Percentiles rank a stretch among this genome's conserved stretches.
Conservation (phyloP, 768 basidiomycete species). For the Mycena maculata region DNA sequence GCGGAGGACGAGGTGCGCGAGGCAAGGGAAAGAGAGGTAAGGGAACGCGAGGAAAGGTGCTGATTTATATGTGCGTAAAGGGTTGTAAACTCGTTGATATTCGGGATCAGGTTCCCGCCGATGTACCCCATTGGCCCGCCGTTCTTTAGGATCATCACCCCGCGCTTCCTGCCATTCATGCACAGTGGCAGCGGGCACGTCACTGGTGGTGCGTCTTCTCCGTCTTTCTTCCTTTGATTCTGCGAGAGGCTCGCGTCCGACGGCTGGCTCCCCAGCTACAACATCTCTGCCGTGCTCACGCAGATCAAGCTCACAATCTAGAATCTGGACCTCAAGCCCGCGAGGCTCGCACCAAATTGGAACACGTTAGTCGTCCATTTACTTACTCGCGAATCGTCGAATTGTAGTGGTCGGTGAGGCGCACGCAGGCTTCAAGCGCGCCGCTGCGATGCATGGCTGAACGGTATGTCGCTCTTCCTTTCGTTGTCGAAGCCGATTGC, state of each 20-base stretch:
- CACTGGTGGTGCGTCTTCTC: slow-evolving; percentile 59
- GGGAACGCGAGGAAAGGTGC: slow-evolving; percentile 40
- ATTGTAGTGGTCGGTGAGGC: slow-evolving; percentile 66
- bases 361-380: slow-evolving; percentile 50
- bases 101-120: slow-evolving; percentile 78
- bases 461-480: slow-evolving; percentile 50
- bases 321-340: slow-evolving; percentile 72
- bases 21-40: slow-evolving; percentile 42
- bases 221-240: background rate
- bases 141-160: slow-evolving; percentile 81
- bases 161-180: slow-evolving; percentile 77
- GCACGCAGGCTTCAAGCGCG: slow-evolving; percentile 71
- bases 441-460: slow-evolving; percentile 75
- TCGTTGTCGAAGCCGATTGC: background rate
- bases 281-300: slow-evolving; percentile 55
- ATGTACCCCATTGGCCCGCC: slow-evolving; percentile 77
- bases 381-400: slow-evolving; percentile 14
- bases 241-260: slow-evolving; percentile 67
- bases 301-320: slow-evolving; percentile 78
- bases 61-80: slow-evolving; percentile 46
- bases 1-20: slow-evolving; percentile 53
- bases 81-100: slow-evolving; percentile 71
- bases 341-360: slow-evolving; percentile 66
- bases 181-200: slow-evolving; percentile 79
- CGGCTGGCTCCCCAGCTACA: slow-evolving; percentile 78